phyloP scores from a whole-genome alignment of 257 asterid species.

The Nicotiana obtusifolia region DNA sequence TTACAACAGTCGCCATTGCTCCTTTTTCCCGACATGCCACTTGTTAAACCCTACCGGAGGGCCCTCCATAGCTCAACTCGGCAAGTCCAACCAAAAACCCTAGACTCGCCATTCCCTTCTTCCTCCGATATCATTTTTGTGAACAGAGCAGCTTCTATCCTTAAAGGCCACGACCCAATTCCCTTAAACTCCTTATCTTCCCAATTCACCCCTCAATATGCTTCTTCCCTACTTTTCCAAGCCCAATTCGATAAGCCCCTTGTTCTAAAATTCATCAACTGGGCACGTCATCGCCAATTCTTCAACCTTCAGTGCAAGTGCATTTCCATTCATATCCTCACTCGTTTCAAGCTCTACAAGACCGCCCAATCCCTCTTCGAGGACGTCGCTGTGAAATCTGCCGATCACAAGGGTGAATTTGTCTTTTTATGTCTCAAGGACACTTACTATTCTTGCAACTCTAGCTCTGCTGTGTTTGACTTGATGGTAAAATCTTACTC shows the following conservation, averaged over 20 bases:
- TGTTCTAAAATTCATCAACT: slow-evolving; percentile 47
- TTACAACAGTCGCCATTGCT: neutral
- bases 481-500: slow-evolving; percentile 63
- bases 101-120: slow-evolving; percentile 13
- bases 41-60: slow-evolving; percentile 30
- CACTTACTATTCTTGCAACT: slow-evolving; percentile 56
- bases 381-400: slow-evolving; percentile 32
- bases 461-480: slow-evolving; percentile 81
- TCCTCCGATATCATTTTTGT: slow-evolving; percentile 40
- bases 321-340: slow-evolving; percentile 66
- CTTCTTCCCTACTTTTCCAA: slow-evolving; percentile 59
- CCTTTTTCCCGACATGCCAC: slow-evolving; percentile 36
- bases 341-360: slow-evolving; percentile 70
- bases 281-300: slow-evolving; percentile 61
- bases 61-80: slow-evolving; percentile 27
- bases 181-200: slow-evolving; percentile 44
- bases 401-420: slow-evolving; percentile 27
- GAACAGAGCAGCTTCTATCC: slow-evolving; percentile 49
- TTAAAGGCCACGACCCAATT: slow-evolving; percentile 43
- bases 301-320: slow-evolving; percentile 62
- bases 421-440: slow-evolving; percentile 53
- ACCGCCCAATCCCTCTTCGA: slow-evolving; percentile 61
- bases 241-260: slow-evolving; percentile 41
- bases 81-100: slow-evolving; percentile 15
- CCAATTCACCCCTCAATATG: slow-evolving; percentile 58